Evolutionary conservation across 192 early-diverging fungal species (phyloP).

Genomic region (Ambispora gerdemannii): DNA sequence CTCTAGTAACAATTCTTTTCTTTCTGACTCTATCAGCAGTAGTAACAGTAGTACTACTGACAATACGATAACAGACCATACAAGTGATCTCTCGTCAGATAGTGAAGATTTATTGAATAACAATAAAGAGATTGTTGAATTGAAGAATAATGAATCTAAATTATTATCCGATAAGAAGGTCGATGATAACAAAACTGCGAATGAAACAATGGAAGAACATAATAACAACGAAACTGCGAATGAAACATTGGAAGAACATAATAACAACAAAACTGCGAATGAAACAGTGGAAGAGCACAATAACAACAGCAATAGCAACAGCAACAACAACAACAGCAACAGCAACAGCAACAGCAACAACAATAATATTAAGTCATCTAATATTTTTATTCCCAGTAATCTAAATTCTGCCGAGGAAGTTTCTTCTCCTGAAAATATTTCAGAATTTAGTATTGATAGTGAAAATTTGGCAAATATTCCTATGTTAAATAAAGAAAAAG

Average conservation of each 20-base stretch:
- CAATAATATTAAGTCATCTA: too few relatives aligned
- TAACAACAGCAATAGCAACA: too few relatives aligned
- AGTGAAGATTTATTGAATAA: slow-evolving; percentile 1
- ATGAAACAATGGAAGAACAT: background rate
- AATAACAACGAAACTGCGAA: background rate
- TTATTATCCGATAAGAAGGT: background rate
- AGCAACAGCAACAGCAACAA: too few relatives aligned
- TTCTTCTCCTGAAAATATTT: background rate
- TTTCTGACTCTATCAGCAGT: background rate
- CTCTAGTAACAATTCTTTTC: slow-evolving; percentile 13
- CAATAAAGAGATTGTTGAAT: background rate
- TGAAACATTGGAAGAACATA: background rate
- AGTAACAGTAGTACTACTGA: too few relatives aligned
- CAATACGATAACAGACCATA: slow-evolving; percentile 2
- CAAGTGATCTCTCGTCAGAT: slow-evolving; percentile 15
- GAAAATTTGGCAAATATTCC: background rate
- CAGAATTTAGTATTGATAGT: background rate
- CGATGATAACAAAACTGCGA: background rate
- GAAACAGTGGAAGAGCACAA: background rate
- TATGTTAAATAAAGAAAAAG: background rate
- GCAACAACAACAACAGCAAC: too few relatives aligned
- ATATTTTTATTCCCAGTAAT: background rate
- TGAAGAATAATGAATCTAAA: background rate
- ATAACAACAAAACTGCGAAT: background rate
- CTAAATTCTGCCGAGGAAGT: background rate